phyloP scores from a whole-genome alignment of 257 asterid genomes.

The Linaria vulgaris region DNA sequence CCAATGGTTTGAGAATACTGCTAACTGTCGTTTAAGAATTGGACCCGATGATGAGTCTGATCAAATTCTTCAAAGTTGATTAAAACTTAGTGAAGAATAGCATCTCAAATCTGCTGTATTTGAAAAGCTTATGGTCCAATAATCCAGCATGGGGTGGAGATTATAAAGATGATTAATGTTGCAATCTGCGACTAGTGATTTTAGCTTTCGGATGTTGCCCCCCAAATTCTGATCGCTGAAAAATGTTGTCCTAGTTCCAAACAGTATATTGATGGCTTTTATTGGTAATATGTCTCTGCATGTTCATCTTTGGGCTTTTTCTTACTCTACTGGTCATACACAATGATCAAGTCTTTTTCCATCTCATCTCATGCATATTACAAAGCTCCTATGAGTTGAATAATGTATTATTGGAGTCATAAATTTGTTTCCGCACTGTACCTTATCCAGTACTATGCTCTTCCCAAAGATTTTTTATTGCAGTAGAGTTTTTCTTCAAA shows the following conservation, averaged over 20 bases:
- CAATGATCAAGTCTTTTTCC: too few relatives aligned
- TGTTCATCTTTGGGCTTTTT: constrained; percentile 18
- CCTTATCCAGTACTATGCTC: too few relatives aligned
- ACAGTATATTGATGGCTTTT: constrained; percentile 16
- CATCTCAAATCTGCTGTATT: too few relatives aligned
- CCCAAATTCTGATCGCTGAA: constrained; percentile 14
- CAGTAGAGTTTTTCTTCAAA: constrained; percentile 10
- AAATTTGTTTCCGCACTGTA: neutral
- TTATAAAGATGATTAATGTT: constrained; percentile 14
- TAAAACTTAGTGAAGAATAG: constrained; percentile 3
- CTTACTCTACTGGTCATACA: constrained; percentile 1
- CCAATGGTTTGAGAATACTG: neutral
- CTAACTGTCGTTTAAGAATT: neutral
- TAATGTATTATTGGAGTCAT: neutral
- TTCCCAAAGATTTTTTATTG: constrained; percentile 1
- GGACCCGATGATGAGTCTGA: neutral
- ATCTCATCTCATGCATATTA: neutral
- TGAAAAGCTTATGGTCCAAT: constrained; percentile 18
- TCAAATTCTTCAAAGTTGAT: neutral
- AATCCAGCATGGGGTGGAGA: constrained; percentile 2
- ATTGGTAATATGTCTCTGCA: neutral
- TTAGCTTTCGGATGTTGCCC: constrained; percentile 8
- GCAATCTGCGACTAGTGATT: constrained; percentile 17
- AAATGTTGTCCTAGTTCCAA: constrained; percentile 15
- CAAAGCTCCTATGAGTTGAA: constrained; percentile 5